phyloP scores from a whole-genome alignment of 2,329 filamentous ascomycete species.

The Emydomyces testavorans region DNA sequence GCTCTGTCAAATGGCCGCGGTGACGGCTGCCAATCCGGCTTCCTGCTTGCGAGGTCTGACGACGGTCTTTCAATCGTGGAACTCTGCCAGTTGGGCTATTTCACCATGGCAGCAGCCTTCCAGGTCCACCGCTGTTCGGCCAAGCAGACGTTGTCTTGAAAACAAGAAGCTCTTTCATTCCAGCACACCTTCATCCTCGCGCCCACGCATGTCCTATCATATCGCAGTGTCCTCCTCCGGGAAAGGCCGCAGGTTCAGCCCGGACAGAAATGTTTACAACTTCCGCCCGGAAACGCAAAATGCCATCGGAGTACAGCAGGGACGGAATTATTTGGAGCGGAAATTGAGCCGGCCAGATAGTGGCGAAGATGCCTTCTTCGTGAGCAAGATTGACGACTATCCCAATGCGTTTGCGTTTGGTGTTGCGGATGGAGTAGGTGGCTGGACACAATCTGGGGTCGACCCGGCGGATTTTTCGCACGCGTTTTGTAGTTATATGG shows the following conservation, averaged over 20 bases:
- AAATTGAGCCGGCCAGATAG: conserved; percentile 59
- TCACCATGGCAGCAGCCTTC: conserved; percentile 12
- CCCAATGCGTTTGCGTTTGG: conserved; percentile 58
- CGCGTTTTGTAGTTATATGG: conserved; percentile 87
- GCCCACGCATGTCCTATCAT: conserved; percentile 49
- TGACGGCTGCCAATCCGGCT: conserved; percentile 23
- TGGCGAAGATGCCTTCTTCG: conserved; percentile 95
- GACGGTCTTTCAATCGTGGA: conserved; percentile 7
- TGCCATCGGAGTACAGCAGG: conserved; percentile 28
- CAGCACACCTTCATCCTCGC: conserved; percentile 18
- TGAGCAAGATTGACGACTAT: conserved; percentile 59
- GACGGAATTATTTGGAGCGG: conserved; percentile 41
- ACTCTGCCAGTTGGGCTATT: conserved; percentile 5
- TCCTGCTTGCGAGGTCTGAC: conserved; percentile 19
- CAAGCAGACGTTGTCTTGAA: conserved; percentile 7
- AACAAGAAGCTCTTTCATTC: conserved; percentile 24
- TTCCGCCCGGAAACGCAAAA: conserved; percentile 47
- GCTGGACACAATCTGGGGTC: conserved; percentile 84
- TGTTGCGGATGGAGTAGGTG: conserved; percentile 87
- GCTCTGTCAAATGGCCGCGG: conserved; percentile 24
- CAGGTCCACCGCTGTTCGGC: conserved; percentile 7
- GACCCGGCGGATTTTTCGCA: conserved; percentile 95
- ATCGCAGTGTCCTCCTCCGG: conserved; percentile 64
- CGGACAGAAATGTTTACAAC: conserved; percentile 57
- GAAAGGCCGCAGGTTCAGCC: conserved; percentile 58